phyloP scores from a whole-genome alignment of 352 stramenopile genomes.

The Aphanomyces astaci region DNA sequence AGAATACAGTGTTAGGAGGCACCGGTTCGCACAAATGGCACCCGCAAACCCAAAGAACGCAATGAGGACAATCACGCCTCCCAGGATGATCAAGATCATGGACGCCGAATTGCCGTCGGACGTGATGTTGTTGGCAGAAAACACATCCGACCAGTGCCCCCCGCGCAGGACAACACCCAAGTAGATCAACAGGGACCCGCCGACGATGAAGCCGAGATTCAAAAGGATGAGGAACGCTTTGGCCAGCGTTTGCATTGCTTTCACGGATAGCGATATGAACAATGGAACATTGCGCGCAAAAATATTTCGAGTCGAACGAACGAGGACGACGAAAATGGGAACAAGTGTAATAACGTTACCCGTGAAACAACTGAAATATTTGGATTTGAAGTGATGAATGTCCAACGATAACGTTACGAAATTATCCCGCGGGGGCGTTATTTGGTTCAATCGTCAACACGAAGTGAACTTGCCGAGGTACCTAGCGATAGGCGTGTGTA shows the following conservation, averaged over 20 bases:
- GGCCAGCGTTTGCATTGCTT: slow-evolving; percentile 35
- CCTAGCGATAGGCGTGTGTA: too few relatives aligned
- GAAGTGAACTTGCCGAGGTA: too few relatives aligned
- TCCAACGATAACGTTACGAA: too few relatives aligned
- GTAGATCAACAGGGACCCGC: slow-evolving; percentile 68
- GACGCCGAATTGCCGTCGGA: slow-evolving; percentile 56
- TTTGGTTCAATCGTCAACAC: too few relatives aligned
- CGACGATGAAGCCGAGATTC: slow-evolving; percentile 79
- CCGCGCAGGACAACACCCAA: slow-evolving; percentile 58
- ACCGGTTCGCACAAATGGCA: slow-evolving; percentile 55
- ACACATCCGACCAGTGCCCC: slow-evolving; percentile 60
- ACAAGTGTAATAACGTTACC: too few relatives aligned
- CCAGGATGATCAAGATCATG: slow-evolving; percentile 57
- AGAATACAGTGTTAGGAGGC: slow-evolving; percentile 63
- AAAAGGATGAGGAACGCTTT: slow-evolving; percentile 75
- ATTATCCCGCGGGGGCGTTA: too few relatives aligned
- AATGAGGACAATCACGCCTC: slow-evolving; percentile 57
- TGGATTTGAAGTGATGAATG: too few relatives aligned
- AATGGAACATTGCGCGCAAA: too few relatives aligned
- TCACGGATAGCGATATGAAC: too few relatives aligned
- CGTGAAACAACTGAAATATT: too few relatives aligned
- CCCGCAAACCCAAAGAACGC: slow-evolving; percentile 61
- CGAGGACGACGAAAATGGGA: too few relatives aligned
- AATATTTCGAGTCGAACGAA: too few relatives aligned
- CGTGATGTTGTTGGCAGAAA: slow-evolving; percentile 61